A percentile compares a stretch with the other conserved stretches of the same genome.
phyloP scores from a whole-genome alignment of 73 alveolate species.

The Tetrahymena malaccensis region DNA sequence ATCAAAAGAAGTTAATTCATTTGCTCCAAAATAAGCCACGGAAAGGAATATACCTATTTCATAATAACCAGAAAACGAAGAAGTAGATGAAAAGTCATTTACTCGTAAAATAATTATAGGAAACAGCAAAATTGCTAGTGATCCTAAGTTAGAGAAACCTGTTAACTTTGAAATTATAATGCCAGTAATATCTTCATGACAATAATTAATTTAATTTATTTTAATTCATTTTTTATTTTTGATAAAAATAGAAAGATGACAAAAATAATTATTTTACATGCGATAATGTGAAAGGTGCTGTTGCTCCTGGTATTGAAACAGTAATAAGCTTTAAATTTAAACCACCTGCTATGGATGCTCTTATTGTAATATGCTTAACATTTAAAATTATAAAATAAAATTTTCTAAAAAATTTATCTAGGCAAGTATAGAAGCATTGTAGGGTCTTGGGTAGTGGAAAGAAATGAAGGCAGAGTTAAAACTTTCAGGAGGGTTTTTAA shows the following conservation, averaged over 20 bases:
- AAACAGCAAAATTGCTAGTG: constrained; percentile 73
- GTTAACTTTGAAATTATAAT: constrained; percentile 83
- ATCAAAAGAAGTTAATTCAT: constrained; percentile 31
- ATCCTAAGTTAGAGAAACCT: constrained; percentile 83
- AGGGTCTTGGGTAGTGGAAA: constrained; percentile 94
- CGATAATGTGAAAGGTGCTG: constrained; percentile 82
- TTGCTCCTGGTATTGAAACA: constrained; percentile 79
- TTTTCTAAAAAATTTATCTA: background rate
- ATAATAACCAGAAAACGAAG: background rate
- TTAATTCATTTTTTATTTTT: background rate
- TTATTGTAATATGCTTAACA: constrained; percentile 54
- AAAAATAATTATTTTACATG: constrained; percentile 81
- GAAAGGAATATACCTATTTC: constrained; percentile 49
- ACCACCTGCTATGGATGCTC: constrained; percentile 87
- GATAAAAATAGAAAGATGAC: constrained; percentile 53
- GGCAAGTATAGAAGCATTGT: constrained; percentile 48
- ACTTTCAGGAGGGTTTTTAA: constrained; percentile 87
- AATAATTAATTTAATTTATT: background rate
- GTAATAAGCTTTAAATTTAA: constrained; percentile 82
- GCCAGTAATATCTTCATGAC: constrained; percentile 52
- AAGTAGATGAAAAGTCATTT: background rate
- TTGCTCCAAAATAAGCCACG: constrained; percentile 30
- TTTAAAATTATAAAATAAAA: background rate
- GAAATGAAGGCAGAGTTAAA: constrained; percentile 86
- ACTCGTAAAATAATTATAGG: constrained; percentile 78